These are phyloP conservation scores for Cladophialophora carrionii DNA, from an alignment of 2,329 filamentous ascomycete species.

Conservation along the genomic window DNA sequence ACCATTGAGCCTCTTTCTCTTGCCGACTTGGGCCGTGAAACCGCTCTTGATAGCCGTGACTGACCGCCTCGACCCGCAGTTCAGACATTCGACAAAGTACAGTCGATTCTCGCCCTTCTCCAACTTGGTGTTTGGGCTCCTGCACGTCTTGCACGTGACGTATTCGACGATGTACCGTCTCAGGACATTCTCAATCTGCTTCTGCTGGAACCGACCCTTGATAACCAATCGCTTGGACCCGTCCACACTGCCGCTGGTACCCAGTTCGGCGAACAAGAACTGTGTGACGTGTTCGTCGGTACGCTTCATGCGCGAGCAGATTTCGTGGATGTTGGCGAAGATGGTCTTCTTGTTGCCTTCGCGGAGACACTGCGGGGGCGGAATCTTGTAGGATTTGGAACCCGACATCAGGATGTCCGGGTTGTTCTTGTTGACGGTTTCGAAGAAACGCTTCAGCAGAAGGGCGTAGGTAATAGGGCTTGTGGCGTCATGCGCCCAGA, in stretches of 20 bases:
- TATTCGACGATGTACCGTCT: conserved; percentile 87
- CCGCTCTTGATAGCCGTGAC: conserved; percentile 99
- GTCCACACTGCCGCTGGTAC: conserved; percentile 94
- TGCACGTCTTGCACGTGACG: conserved; percentile 98
- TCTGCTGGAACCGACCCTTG: conserved; percentile 99
- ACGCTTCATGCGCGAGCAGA: conserved; percentile 99
- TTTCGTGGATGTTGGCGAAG: conserved; percentile 98
- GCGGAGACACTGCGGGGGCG: conserved; percentile 95
- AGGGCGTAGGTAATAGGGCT: conserved; percentile 80
- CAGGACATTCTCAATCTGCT: conserved; percentile 97
- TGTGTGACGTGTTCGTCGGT: conserved; percentile 96
- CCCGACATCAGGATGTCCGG: conserved; percentile 89
- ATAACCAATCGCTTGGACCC: conserved; percentile 92
- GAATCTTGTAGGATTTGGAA: conserved; percentile 97
- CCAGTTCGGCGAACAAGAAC: conserved; percentile 97
- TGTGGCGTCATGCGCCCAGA: conserved; percentile 82
- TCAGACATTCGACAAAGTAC: conserved; percentile 98
- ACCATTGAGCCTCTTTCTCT: conserved; percentile 91
- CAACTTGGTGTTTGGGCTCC: conserved; percentile 90
- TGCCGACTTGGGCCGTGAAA: conserved; percentile 99
- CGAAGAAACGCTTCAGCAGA: conserved; percentile 91
- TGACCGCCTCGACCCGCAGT: conserved; percentile 77
- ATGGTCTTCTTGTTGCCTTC: conserved; percentile 99
- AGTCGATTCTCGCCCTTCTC: conserved; percentile 99
- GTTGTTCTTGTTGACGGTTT: conserved; percentile 90